Evolutionary conservation across 2,329 filamentous ascomycete genomes (phyloP).

Genomic region (Alternaria solani): DNA sequence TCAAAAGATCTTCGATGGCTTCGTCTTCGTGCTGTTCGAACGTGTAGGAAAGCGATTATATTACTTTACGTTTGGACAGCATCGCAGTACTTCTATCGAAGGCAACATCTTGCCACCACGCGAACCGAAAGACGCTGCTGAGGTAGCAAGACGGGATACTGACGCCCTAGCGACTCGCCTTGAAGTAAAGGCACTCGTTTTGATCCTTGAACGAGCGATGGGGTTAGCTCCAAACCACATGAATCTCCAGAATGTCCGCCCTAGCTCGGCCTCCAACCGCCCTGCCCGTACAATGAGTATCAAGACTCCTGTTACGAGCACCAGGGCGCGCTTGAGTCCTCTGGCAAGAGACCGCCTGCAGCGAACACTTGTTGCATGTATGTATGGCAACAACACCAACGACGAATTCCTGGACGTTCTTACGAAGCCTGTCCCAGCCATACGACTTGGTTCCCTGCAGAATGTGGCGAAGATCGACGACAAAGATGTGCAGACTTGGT

Average conservation of each 20-base stretch:
- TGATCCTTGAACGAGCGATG: constrained; percentile 53
- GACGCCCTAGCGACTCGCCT: constrained; percentile 38
- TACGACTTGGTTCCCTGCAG: constrained; percentile 31
- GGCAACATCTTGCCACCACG: constrained; percentile 34
- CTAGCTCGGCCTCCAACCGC: constrained; percentile 9
- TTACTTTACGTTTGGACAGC: constrained; percentile 49
- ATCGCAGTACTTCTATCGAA: constrained; percentile 37
- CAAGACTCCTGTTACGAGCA: constrained; percentile 32
- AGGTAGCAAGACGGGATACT: constrained; percentile 22
- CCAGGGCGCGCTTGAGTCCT: constrained; percentile 45
- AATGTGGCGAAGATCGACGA: constrained; percentile 50
- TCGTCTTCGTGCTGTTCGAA: constrained; percentile 52
- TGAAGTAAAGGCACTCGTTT: constrained; percentile 54
- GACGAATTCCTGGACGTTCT: constrained; percentile 55
- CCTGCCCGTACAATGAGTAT: constrained; percentile 36
- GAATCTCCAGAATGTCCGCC: constrained; percentile 30
- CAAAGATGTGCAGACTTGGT: constrained; percentile 60
- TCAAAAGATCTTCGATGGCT: constrained; percentile 55
- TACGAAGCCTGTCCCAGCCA: constrained; percentile 47
- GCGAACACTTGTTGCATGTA: constrained; percentile 54
- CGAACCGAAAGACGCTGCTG: constrained; percentile 7
- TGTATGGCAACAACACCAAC: constrained; percentile 51
- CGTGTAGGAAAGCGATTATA: constrained; percentile 51
- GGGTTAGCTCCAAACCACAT: constrained; percentile 50
- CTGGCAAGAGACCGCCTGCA: constrained; percentile 55